Evolutionary conservation across 345 rosid genomes (phyloP).

Genomic region (Excoecaria agallocha): DNA sequence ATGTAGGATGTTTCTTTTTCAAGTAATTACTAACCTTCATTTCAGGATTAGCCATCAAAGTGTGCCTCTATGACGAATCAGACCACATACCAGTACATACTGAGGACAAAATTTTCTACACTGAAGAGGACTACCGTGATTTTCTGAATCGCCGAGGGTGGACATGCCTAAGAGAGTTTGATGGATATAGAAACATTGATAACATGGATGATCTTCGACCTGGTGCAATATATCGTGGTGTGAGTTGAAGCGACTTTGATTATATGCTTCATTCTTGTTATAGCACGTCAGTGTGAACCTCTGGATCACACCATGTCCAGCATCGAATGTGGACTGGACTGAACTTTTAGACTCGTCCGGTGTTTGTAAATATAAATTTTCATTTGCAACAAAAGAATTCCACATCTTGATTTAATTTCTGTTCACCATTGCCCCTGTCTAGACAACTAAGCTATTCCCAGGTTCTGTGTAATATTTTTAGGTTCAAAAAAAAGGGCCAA

Average conservation of each 20-base stretch:
- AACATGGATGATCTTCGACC: slow-evolving; percentile 91
- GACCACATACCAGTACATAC: slow-evolving; percentile 80
- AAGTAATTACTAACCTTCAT: background rate
- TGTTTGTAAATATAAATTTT: background rate
- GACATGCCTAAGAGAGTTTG: slow-evolving; percentile 71
- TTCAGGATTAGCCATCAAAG: slow-evolving; percentile 76
- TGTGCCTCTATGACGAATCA: slow-evolving; percentile 79
- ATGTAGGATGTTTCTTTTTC: background rate
- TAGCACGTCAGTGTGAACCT: background rate
- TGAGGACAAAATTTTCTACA: slow-evolving; percentile 82
- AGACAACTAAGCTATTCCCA: no score
- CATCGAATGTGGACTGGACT: slow-evolving; percentile 6
- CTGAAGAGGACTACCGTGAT: slow-evolving; percentile 84
- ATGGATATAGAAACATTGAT: slow-evolving; percentile 78
- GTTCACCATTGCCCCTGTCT: no score
- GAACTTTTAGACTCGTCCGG: background rate
- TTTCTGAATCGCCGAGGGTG: slow-evolving; percentile 69
- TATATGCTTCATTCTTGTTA: no score
- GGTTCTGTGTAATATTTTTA: no score
- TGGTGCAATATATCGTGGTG: slow-evolving; percentile 74
- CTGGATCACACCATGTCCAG: no score
- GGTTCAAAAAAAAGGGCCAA: no score
- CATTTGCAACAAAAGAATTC: no score
- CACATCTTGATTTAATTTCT: no score
- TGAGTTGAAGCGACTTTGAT: slow-evolving; percentile 35